Base-by-base conservation (phyloP, 345 rosid genomes). In the Cardamine chenopodiifolia region DNA sequence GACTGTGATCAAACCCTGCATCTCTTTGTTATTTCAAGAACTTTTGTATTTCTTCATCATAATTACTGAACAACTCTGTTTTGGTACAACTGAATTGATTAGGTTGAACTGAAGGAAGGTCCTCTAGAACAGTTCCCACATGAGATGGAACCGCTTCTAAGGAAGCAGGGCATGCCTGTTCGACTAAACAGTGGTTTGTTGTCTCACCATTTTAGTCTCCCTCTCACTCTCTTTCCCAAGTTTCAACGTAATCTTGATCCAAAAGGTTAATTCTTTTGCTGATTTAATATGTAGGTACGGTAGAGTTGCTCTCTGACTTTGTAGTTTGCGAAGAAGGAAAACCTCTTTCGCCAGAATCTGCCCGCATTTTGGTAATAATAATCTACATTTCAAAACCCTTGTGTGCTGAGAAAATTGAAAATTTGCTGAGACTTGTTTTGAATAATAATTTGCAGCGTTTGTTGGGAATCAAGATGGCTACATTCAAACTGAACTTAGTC, bases 121-220 rank as follows among this genome's bases (percentile, higher is more conserved):
- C 95, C 94, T 79, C 71, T 92, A 63, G 88, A 87, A 44, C 98
- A 92, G 73, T 92, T 96, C 80, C 84, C 97, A 3, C 98, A 89
- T 87, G 99, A 96, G 73, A 92, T 96, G 99, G 99, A 96, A 84
- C 99, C 99, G 6, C 82, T 88, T 62, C 70, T 92, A 63, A 90
- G 99, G 66, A 92, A 90, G 78, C 99, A 90, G 81, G 96, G 94
- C 29, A 71, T 96, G 93, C 99, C 98, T 69, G 99, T 96, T 72
- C 86, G 98, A 56, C 81, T 96, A 79, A 96, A 90, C 85, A 88
- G 82, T 85, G 97, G 99, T 95, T 34, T 37, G 18, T 39, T 3
- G 19, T 65, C 65, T 53, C 31, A 42, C 65, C 57, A 6, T 47
- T 50, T 15, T 67, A 19, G 26, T 31, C 14, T 17, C 9, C 25